A percentile compares a stretch with the other conserved stretches of the same genome.
Evolutionary conservation across 768 basidiomycete genomes (phyloP).

Genomic region (Lactarius evosmus): DNA sequence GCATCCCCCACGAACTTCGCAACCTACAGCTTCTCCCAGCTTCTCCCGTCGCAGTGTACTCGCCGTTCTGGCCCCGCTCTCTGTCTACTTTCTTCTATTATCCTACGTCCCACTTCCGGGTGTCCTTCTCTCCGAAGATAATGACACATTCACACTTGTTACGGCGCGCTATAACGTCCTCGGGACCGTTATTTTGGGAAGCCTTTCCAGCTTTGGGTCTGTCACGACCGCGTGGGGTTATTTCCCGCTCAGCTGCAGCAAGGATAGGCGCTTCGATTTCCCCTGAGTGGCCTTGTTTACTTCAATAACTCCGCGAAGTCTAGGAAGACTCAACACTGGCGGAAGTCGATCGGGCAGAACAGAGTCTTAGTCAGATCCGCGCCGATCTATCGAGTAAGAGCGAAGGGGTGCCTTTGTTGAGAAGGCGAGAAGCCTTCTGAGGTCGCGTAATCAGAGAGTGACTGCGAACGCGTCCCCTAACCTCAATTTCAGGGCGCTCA

Average conservation of each 20-base stretch:
- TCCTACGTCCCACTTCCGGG: constrained; percentile 67
- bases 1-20: neutral
- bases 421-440: constrained; percentile 34
- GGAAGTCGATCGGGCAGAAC: constrained; percentile 54
- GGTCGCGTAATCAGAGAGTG: constrained; percentile 22
- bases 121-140: constrained; percentile 41
- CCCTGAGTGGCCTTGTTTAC: neutral
- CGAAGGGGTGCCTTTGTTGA: constrained; percentile 32
- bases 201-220: constrained; percentile 77
- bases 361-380: constrained; percentile 56
- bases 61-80: constrained; percentile 21
- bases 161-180: constrained; percentile 66
- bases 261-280: neutral
- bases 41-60: constrained; percentile 15
- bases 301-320: neutral
- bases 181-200: constrained; percentile 75
- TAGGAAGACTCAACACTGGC: constrained; percentile 28
- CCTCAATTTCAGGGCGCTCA: constrained; percentile 25
- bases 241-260: constrained; percentile 43
- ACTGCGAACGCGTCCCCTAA: neutral
- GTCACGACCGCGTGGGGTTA: constrained; percentile 63
- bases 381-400: constrained; percentile 49
- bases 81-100: constrained; percentile 54
- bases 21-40: neutral
- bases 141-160: constrained; percentile 39